Conservation (phyloP, 129 eudicot species). For the Chrysanthemum makinoi region DNA sequence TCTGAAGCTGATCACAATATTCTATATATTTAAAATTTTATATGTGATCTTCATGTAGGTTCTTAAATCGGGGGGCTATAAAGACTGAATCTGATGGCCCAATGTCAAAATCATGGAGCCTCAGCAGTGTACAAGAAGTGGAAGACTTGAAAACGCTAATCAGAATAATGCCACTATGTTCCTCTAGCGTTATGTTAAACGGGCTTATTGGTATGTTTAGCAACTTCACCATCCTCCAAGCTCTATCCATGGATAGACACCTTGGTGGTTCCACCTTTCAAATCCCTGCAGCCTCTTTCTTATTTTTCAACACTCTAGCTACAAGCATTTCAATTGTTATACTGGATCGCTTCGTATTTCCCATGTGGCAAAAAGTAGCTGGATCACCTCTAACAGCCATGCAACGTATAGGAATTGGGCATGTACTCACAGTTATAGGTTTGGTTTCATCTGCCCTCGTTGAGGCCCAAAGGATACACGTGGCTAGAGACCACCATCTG, state of each 20-base stretch:
- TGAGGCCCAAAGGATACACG: slow-evolving; percentile 27
- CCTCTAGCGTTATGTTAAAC: slow-evolving; percentile 31
- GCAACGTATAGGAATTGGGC: slow-evolving; percentile 44
- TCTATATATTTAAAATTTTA: background rate
- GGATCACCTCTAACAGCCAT: slow-evolving; percentile 32
- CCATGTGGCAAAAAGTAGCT: slow-evolving; percentile 31
- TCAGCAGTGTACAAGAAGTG: slow-evolving; percentile 65
- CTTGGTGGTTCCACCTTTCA: slow-evolving; percentile 34
- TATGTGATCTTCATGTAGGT: slow-evolving; percentile 20
- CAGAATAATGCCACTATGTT: slow-evolving; percentile 51
- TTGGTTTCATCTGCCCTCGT: slow-evolving; percentile 33
- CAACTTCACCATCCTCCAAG: slow-evolving; percentile 38
- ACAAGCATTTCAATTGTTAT: too few species aligned
- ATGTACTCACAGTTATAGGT: slow-evolving; percentile 25
- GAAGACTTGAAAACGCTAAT: slow-evolving; percentile 62
- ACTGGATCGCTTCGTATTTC: slow-evolving; percentile 29
- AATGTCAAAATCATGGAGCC: slow-evolving; percentile 46
- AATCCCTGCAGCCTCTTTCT: slow-evolving; percentile 42
- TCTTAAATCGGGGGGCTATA: slow-evolving; percentile 50
- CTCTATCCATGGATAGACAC: slow-evolving; percentile 44
- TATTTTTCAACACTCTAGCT: slow-evolving; percentile 24
- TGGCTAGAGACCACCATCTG: slow-evolving; percentile 9
- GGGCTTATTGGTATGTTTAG: slow-evolving; percentile 26
- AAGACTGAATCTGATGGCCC: slow-evolving; percentile 31
- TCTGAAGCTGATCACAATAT: background rate